Base-by-base conservation (phyloP, 2,329 filamentous ascomycete species). In the Sclerotinia sclerotiorum region DNA sequence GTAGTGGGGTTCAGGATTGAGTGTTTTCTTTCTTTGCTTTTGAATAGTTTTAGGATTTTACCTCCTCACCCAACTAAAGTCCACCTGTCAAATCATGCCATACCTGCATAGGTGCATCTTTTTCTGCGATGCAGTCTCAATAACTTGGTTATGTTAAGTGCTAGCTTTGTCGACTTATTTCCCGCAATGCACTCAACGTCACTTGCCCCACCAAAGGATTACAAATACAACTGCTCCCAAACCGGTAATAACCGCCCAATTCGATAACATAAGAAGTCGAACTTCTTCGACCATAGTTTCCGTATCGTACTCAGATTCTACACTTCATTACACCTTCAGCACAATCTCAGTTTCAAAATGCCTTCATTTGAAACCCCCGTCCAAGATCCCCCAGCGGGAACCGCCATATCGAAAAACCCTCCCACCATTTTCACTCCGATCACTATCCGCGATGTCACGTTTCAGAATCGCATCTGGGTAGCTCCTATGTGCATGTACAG, bases 401-500 rank as follows among this genome's bases (percentile, higher is more conserved):
- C 77, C 27, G 75, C 76, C 24, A 65, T 77, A 5, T 70, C 68
- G 6, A 48, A 64, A 13, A 71, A 74, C 62, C 73, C 77, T 5
- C 77, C 77, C 52, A 76, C 74, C 4, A 74, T 84, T 35, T 84
- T 84, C 74, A 78, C 77, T 0, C 82, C 82, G 4, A 73, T 84
- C 51, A 81, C 76, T 58, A 79, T 84, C 63, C 78, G 82, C 49
- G 78, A 78, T 60, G 73, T 82, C 44, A 80, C 77, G 7, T 77
- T 84, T 58, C 82, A 80, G 49, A 84, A 84, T 70, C 80, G 82
- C 54, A 79, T 68, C 73, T 72, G 81, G 70, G 79, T 84, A 52
- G 79, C 80, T 4, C 82, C 82, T 15, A 81, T 84, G 81, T 83
- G 82, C 78, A 82, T 80, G 75, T 78, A 77, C 67, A 75, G 73